Evolutionary conservation across 352 stramenopile genomes (phyloP).

Genomic region (Pythium aphanidermatum): DNA sequence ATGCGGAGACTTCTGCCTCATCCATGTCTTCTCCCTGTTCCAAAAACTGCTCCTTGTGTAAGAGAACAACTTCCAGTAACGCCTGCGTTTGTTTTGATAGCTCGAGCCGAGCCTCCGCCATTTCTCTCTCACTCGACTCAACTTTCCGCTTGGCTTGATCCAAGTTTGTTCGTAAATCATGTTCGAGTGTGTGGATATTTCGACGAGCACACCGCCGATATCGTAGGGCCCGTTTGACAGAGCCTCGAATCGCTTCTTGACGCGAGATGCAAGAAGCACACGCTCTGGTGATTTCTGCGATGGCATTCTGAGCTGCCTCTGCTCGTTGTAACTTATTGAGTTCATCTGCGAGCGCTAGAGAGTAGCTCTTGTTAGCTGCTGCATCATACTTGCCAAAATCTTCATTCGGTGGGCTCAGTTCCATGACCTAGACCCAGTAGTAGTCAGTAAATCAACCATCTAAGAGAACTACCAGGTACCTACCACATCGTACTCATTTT

Average conservation of each 20-base stretch:
- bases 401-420: conserved; percentile 6
- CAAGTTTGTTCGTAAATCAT: conserved; percentile 18
- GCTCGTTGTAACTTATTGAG: conserved; percentile 20
- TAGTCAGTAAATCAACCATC: neutral
- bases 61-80: conserved; percentile 4
- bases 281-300: conserved; percentile 32
- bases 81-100: neutral
- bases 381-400: conserved; percentile 7
- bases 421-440: conserved; percentile 11
- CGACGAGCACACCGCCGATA: conserved; percentile 15
- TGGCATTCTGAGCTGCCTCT: conserved; percentile 31
- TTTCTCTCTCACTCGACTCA: conserved; percentile 13
- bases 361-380: conserved; percentile 9
- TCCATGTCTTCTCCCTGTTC: conserved; percentile 11
- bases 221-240: conserved; percentile 7
- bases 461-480: neutral
- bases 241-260: conserved; percentile 27
- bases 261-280: conserved; percentile 34
- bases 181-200: conserved; percentile 20
- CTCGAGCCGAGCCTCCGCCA: conserved; percentile 13
- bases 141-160: conserved; percentile 9
- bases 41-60: neutral
- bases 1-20: conserved; percentile 6
- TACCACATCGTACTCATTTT: conserved; percentile 17
- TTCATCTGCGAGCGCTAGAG: conserved; percentile 1